Evolutionary conservation across 1,284 basidiomycete species (phyloP).

Genomic region (Dichomitus squalens): DNA sequence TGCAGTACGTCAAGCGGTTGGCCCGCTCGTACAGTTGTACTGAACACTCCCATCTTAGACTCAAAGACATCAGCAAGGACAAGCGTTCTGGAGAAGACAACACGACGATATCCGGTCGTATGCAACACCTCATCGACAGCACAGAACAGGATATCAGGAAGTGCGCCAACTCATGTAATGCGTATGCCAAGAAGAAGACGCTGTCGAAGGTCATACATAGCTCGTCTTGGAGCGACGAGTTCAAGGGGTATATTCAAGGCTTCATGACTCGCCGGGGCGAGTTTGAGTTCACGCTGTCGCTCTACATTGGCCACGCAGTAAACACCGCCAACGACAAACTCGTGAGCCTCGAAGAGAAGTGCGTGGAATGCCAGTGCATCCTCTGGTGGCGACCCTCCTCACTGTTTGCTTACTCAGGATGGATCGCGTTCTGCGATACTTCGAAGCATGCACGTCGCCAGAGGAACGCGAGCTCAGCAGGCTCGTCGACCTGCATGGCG

Average conservation of each 20-base stretch:
- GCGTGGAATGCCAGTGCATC: neutral
- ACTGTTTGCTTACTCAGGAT: constrained; percentile 26
- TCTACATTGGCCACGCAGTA: constrained; percentile 37
- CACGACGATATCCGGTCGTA: constrained; percentile 22
- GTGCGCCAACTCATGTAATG: constrained; percentile 34
- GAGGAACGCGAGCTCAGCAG: constrained; percentile 23
- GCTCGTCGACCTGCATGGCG: constrained; percentile 32
- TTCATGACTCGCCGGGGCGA: constrained; percentile 37
- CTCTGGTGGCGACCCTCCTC: neutral
- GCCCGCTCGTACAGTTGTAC: no score
- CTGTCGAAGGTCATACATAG: constrained; percentile 40
- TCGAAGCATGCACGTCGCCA: neutral
- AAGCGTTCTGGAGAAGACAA: neutral
- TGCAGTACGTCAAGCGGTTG: constrained; percentile 41
- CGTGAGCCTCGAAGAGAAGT: constrained; percentile 28
- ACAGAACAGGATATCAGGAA: constrained; percentile 31
- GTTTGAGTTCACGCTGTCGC: constrained; percentile 34
- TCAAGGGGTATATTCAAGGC: constrained; percentile 33
- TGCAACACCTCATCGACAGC: constrained; percentile 20
- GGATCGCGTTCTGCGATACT: neutral
- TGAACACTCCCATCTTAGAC: no score
- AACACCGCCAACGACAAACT: constrained; percentile 36
- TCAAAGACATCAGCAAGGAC: neutral
- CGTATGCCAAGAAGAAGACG: constrained; percentile 30
- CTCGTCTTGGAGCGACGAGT: constrained; percentile 37